Evolutionary conservation across 352 stramenopile species (phyloP), one percentile per base, ranked within the genome.

Genomic region (Globisporangium polare): DNA sequence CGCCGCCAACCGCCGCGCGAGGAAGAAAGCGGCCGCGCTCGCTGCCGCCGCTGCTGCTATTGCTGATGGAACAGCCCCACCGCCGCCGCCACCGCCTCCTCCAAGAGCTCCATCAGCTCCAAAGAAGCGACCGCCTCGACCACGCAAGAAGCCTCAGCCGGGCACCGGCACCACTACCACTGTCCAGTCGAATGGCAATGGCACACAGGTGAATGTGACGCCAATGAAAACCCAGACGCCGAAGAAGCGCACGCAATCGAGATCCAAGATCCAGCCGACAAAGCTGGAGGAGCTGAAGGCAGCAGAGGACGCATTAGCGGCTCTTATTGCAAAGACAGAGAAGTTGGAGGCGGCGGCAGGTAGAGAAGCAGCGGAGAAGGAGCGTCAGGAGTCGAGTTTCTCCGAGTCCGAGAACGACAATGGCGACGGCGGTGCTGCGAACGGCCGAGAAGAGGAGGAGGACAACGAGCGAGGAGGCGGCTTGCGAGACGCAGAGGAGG

Each of bases 401-500:
- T 55, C 62, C 2, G 39, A 42, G 13, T 58, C 46, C n/a, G 31
- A 41, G 33, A 22, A 33, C 12, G 60, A 66, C 10, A 35, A 41
- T 24, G 24, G 18, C 2, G n/a, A n/a, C n/a, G 39, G 20, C 22
- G 43, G n/a, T 18, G 18, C 4, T 12, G 53, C 27, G 17, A 22
- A 31, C 27, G 49, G 12, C 24, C n/a, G 42, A 27, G 49, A 41
- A 17, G 31, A 31, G 26, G 18, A 42, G n/a, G n/a, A n/a, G n/a
- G n/a, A n/a, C n/a, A n/a, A n/a, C n/a, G n/a, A n/a, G n/a, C n/a
- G n/a, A n/a, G n/a, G n/a, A n/a, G n/a, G n/a, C n/a, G n/a, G n/a
- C n/a, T n/a, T n/a, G n/a, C 26, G 31, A 18, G n/a, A 72, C 12
- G 49, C 27, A 3, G 67, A 75, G 17, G 76, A 73, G 13, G 68